Evolutionary conservation across 768 basidiomycete genomes (phyloP), one percentile per base, ranked within the genome.

Genomic region (Scleroderma citrinum): DNA sequence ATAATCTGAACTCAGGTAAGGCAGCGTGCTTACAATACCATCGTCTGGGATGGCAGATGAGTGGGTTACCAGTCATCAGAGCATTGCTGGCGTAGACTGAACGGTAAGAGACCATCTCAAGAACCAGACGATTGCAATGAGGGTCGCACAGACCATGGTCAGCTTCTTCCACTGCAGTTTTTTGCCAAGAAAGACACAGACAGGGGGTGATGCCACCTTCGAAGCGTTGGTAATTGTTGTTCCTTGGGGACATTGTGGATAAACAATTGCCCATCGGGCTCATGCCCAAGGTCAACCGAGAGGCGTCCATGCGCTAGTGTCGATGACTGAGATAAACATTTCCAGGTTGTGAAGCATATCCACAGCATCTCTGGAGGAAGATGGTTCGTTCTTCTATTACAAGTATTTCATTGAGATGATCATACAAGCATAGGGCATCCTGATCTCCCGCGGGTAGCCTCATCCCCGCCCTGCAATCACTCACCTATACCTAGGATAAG

Each of bases 101-200:
- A 66, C 55, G 10, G 55, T 43, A 52, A 44, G 47, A 60, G 38
- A 30, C 44, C 47, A 39, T 51, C 53, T 78, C 62, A 87, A 78
- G 48, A 87, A 68, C 74, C 80, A 90, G 23, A 89, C 77, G 38
- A 86, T 59, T 8, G 69, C 73, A 50, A 87, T 69, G 39, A 87
- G 62, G 1, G 79, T 62, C 2, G 63, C 73, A 45, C 80, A 82
- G 3, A 72, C 83, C 7, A 87, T 62, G 3, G 76, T 78, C 48
- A 87, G 75, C 68, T 79, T 85, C 64, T 80, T 87, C 86, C 86
- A 88, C 17, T 63, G 64, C 38, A 73, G 61, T 38, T 56, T 68
- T 54, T 52, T 70, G 44, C 62, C 51, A 20, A 53, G 52, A 19
- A 76, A 3, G 12, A 5, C 4, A 3, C 34, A 65, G 36, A 66